Evolutionary conservation across 768 basidiomycete genomes (phyloP).

Genomic region (Russula ochroleuca): DNA sequence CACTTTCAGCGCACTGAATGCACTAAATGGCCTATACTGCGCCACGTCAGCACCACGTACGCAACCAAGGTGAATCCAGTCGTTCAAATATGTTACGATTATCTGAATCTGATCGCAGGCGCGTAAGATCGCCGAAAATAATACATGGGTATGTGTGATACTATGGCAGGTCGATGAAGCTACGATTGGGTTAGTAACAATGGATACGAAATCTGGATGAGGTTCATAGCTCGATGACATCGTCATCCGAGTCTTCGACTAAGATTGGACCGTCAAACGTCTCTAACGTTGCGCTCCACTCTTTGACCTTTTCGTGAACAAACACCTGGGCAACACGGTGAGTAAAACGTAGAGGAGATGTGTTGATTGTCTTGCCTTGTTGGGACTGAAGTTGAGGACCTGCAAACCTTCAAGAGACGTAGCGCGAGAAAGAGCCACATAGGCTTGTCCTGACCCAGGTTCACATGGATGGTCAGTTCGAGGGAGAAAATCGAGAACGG

Average conservation of each 20-base stretch:
- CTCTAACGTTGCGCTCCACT: slow-evolving; percentile 69
- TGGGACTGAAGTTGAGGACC: slow-evolving; percentile 71
- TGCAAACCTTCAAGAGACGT: slow-evolving; percentile 82
- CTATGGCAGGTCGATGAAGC: neutral
- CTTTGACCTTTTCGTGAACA: slow-evolving; percentile 46
- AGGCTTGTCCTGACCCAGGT: slow-evolving; percentile 68
- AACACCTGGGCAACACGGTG: slow-evolving; percentile 21
- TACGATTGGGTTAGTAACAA: neutral
- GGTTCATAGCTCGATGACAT: slow-evolving; percentile 12
- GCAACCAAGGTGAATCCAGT: neutral
- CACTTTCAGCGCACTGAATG: too few species aligned
- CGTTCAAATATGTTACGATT: neutral
- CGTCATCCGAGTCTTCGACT: slow-evolving; percentile 9
- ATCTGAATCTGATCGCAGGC: slow-evolving; percentile 2
- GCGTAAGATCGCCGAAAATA: neutral
- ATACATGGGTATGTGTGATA: neutral
- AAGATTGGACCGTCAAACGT: slow-evolving; percentile 36
- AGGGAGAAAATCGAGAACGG: neutral
- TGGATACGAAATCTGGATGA: neutral
- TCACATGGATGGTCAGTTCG: neutral
- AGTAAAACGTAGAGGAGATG: neutral
- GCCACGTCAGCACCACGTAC: neutral
- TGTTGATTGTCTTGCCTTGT: slow-evolving; percentile 48
- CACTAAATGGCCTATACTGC: too few species aligned
- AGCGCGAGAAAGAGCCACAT: slow-evolving; percentile 85